Percentiles rank a stretch among this genome's conserved stretches.
Evolutionary conservation across 2,329 filamentous ascomycete genomes (phyloP).

Genomic region (Aspergillus sp.): DNA sequence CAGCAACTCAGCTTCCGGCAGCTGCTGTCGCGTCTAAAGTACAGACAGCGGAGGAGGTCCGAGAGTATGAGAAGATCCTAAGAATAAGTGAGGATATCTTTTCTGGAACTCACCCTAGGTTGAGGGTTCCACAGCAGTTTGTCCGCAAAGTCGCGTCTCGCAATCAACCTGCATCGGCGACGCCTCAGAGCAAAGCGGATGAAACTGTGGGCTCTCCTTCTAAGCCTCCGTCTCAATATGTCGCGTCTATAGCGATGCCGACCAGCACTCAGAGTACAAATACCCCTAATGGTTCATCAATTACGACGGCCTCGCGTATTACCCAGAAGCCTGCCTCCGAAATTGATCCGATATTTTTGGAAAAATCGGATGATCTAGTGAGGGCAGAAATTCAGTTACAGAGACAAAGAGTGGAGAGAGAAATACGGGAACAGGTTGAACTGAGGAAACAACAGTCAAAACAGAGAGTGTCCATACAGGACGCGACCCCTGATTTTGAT

Average conservation of each 20-base stretch:
- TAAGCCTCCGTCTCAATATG: conserved; percentile 16
- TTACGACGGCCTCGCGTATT: conserved; percentile 32
- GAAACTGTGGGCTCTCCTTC: conserved; percentile 19
- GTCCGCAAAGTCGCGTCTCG: conserved; percentile 41
- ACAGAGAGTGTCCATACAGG: conserved; percentile 51
- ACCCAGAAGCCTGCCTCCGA: conserved; percentile 58
- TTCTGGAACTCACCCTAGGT: conserved; percentile 65
- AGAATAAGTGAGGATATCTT: conserved; percentile 77
- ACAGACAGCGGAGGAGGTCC: conserved; percentile 54
- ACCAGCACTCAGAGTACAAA: conserved; percentile 19
- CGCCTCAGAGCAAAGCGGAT: conserved; percentile 29
- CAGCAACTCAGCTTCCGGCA: conserved; percentile 33
- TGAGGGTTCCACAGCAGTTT: conserved; percentile 58
- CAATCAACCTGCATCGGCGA: conserved; percentile 29
- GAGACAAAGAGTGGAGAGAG: conserved; percentile 76
- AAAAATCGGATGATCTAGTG: conserved; percentile 81
- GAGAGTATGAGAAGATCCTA: conserved; percentile 77
- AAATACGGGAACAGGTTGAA: conserved; percentile 74
- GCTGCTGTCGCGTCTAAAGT: conserved; percentile 28
- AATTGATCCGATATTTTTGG: conserved; percentile 79
- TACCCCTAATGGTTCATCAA: conserved; percentile 21
- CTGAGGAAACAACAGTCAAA: conserved; percentile 54
- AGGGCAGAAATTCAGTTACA: conserved; percentile 78
- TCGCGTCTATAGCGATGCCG: conserved; percentile 19
- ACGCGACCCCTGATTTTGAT: conserved; percentile 64